Conservation (phyloP, 1,284 basidiomycete species). For the Mycena sp. region DNA sequence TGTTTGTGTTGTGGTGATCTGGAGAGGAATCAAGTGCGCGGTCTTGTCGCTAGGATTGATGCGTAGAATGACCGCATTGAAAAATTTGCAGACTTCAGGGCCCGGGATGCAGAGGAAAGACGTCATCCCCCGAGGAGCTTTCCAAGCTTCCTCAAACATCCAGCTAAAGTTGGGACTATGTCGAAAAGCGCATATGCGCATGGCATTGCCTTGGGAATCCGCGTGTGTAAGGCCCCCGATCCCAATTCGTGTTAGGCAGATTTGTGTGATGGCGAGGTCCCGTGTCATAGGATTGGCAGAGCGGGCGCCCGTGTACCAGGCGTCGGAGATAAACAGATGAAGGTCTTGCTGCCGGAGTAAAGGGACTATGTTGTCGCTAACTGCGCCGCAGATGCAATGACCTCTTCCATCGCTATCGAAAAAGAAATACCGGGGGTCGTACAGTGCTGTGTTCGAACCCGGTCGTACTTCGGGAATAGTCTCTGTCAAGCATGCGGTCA, state of each 20-base stretch:
- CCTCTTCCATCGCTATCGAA: constrained; percentile 21
- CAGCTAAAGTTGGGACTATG: constrained; percentile 20
- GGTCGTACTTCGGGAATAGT: constrained; percentile 28
- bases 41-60: constrained; percentile 25
- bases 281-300: not conserved
- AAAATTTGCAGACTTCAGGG: constrained; percentile 19
- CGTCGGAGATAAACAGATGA: constrained; percentile 19
- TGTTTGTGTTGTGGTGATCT: constrained; percentile 9
- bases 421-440: constrained; percentile 26
- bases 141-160: constrained; percentile 30
- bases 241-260: constrained; percentile 23
- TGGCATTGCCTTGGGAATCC: constrained; percentile 19
- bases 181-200: constrained; percentile 26
- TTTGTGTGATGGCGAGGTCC: constrained; percentile 19
- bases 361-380: constrained; percentile 18
- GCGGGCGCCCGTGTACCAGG: constrained; percentile 27
- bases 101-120: constrained; percentile 28
- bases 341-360: constrained; percentile 14
- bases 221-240: constrained; percentile 21
- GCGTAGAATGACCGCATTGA: constrained; percentile 26
- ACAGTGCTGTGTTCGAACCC: constrained; percentile 15
- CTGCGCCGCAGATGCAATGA: constrained; percentile 11
- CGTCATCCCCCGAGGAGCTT: constrained; percentile 8
- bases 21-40: constrained; percentile 27
- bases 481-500: constrained; percentile 28